phyloP scores from a whole-genome alignment of 2,329 filamentous ascomycete species.

The Paraconiothyrium brasiliense region DNA sequence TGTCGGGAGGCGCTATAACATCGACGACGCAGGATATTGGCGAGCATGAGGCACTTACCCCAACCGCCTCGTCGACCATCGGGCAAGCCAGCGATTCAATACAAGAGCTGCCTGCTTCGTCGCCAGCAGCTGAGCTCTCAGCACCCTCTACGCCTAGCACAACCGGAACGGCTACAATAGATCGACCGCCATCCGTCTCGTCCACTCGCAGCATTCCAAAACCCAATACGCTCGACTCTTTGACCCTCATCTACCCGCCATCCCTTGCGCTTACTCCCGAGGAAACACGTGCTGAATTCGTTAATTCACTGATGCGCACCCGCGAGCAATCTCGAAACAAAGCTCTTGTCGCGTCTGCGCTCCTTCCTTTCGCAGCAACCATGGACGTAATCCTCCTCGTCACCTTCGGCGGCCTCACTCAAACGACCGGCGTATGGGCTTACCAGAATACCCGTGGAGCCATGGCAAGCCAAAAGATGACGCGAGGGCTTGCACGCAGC shows the following conservation, averaged over 20 bases:
- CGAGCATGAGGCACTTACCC: constrained; percentile 14
- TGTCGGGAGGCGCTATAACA: constrained; percentile 34
- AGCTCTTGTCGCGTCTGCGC: constrained; percentile 54
- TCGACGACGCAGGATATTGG: constrained; percentile 13
- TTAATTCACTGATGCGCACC: constrained; percentile 53
- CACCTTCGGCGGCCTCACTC: constrained; percentile 50
- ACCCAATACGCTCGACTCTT: constrained; percentile 52
- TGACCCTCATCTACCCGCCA: constrained; percentile 52
- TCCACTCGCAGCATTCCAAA: constrained; percentile 36
- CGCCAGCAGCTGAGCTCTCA: constrained; percentile 21
- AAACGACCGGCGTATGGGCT: constrained; percentile 49
- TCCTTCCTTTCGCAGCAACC: constrained; percentile 52
- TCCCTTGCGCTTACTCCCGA: constrained; percentile 38
- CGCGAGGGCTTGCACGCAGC: constrained; percentile 44
- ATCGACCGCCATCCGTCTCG: constrained; percentile 24
- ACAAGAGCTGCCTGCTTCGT: not conserved
- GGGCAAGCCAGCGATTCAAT: not conserved
- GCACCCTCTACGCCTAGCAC: constrained; percentile 17
- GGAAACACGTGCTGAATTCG: constrained; percentile 53
- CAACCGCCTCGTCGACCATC: constrained; percentile 17
- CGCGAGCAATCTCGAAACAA: constrained; percentile 55
- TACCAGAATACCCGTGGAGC: constrained; percentile 58
- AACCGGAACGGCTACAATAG: not conserved
- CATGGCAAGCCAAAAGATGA: constrained; percentile 51
- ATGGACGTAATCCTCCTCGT: constrained; percentile 47